Evolutionary conservation across 192 early-diverging fungal genomes (phyloP).

Genomic region (Linnemannia schmuckeri): DNA sequence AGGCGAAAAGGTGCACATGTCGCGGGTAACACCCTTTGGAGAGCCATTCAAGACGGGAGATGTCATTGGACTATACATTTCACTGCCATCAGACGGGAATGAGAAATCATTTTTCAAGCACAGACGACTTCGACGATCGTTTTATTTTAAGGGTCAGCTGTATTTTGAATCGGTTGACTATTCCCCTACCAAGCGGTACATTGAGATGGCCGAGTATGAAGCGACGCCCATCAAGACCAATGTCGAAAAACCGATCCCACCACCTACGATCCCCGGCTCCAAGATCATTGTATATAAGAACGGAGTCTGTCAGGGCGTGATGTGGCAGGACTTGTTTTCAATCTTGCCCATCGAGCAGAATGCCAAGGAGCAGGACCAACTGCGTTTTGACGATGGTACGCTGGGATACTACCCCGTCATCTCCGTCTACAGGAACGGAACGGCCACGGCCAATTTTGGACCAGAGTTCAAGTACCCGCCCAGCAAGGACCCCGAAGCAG

Average conservation of each 20-base stretch:
- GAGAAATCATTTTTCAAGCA: conserved; percentile 56
- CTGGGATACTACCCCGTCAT: conserved; percentile 76
- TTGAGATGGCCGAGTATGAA: conserved; percentile 64
- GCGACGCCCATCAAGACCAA: conserved; percentile 58
- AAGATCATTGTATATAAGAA: conserved; percentile 76
- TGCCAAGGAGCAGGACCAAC: conserved; percentile 58
- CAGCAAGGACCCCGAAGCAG: conserved; percentile 51
- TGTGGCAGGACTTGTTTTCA: conserved; percentile 67
- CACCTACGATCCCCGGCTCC: conserved; percentile 64
- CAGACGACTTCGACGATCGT: conserved; percentile 62
- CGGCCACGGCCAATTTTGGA: conserved; percentile 74
- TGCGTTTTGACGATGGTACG: conserved; percentile 71
- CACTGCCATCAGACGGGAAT: conserved; percentile 60
- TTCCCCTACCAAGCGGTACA: conserved; percentile 58
- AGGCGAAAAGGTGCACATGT: conserved; percentile 71
- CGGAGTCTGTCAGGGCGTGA: conserved; percentile 68
- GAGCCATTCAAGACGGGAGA: conserved; percentile 73
- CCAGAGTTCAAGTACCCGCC: conserved; percentile 73
- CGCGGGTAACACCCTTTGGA: conserved; percentile 61
- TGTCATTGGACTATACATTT: conserved; percentile 74
- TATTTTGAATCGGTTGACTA: conserved; percentile 71
- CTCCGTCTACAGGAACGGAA: conserved; percentile 72
- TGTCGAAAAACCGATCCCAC: conserved; percentile 31
- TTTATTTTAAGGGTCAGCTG: conserved; percentile 65
- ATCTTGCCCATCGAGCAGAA: conserved; percentile 59